Percentiles rank a stretch among this genome's conserved stretches.
Conservation (phyloP, 257 asterid genomes). For the Lavandula angustifolia region DNA sequence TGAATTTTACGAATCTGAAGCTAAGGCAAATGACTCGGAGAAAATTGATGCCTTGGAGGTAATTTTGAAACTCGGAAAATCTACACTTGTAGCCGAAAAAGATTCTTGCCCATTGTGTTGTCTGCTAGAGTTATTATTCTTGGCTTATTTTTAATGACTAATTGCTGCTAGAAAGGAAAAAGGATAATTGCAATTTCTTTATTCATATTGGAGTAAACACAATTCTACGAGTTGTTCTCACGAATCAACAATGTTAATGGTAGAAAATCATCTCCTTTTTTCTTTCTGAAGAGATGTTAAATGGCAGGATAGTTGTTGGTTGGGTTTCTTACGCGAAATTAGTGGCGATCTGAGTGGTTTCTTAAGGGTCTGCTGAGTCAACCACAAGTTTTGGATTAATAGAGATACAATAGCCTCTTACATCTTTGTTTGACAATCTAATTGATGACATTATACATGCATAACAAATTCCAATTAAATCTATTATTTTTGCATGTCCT, state of each 20-base stretch:
- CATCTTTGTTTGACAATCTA: not conserved
- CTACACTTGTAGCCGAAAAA: not conserved
- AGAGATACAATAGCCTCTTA: not conserved
- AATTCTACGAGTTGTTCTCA: conserved; percentile 14
- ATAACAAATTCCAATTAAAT: not conserved
- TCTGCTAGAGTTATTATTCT: conserved; percentile 20
- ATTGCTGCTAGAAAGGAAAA: conserved; percentile 8
- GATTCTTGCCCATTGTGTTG: conserved; percentile 12
- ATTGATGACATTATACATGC: not conserved
- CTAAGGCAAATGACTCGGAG: conserved; percentile 65
- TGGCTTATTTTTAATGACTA: conserved; percentile 11
- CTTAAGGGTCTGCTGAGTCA: too few species aligned
- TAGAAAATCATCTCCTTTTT: conserved; percentile 11
- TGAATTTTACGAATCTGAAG: conserved; percentile 63
- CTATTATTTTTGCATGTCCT: not conserved
- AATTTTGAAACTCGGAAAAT: conserved; percentile 11
- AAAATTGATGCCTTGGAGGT: conserved; percentile 96
- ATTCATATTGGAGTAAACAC: conserved; percentile 15
- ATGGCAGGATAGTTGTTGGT: conserved; percentile 19
- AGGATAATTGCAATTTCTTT: conserved; percentile 1
- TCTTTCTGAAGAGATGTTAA: not conserved
- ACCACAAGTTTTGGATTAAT: not conserved
- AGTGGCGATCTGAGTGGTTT: not conserved
- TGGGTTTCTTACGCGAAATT: not conserved
- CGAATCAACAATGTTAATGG: not conserved